Percentiles rank a stretch among this genome's conserved stretches.
Evolutionary conservation across 2,329 filamentous ascomycete genomes (phyloP).

Genomic region (Pseudopyricularia javanii): DNA sequence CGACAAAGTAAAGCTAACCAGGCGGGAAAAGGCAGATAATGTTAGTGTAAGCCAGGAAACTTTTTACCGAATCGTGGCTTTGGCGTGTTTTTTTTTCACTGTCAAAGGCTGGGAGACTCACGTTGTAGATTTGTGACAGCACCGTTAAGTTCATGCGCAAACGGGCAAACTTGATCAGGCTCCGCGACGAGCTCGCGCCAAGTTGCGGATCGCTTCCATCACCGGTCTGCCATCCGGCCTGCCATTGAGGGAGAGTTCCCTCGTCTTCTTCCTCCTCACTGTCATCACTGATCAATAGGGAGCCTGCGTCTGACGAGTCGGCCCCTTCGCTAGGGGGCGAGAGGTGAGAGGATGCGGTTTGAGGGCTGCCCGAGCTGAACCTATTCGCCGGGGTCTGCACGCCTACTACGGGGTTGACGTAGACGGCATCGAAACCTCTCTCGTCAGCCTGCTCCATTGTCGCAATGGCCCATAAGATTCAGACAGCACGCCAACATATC

Average conservation of each 20-base stretch:
- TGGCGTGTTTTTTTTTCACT: neutral
- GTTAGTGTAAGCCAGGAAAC: neutral
- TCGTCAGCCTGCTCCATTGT: neutral
- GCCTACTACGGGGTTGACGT: constrained; percentile 12
- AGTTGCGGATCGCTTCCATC: neutral
- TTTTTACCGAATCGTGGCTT: no score
- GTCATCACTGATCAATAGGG: neutral
- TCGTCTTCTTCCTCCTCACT: constrained; percentile 1
- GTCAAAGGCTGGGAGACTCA: constrained; percentile 13
- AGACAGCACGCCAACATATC: neutral
- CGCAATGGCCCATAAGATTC: neutral
- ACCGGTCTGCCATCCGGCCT: neutral
- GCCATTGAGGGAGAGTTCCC: no score
- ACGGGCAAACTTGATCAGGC: constrained; percentile 8
- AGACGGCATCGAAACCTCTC: constrained; percentile 8
- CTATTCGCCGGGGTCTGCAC: constrained; percentile 14
- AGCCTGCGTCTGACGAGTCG: neutral
- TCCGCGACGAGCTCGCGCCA: neutral
- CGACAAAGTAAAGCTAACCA: constrained; percentile 45
- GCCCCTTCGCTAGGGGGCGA: neutral
- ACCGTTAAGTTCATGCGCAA: constrained; percentile 42
- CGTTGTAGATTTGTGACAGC: constrained; percentile 45
- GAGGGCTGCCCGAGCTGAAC: constrained; percentile 4
- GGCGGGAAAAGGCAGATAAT: neutral
- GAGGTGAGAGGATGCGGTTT: neutral